phyloP scores from a whole-genome alignment of 2,329 filamentous ascomycete species.

The Xylariomycetidae sp. region DNA sequence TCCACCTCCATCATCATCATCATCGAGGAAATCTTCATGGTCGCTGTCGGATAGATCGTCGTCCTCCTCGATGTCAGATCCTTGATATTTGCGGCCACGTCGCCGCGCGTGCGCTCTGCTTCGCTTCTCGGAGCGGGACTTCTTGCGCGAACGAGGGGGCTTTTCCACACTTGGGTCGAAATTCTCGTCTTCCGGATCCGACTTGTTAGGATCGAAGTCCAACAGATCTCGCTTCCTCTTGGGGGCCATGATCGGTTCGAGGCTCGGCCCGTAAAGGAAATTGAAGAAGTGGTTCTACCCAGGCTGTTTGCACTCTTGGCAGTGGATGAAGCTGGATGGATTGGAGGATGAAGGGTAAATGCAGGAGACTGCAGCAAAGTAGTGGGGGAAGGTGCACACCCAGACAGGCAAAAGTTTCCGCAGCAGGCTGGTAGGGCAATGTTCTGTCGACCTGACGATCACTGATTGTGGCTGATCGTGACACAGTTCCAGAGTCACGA shows the following conservation, averaged over 20 bases:
- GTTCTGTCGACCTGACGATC: too few relatives aligned
- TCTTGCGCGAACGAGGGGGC: conserved; percentile 28
- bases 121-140: conserved; percentile 33
- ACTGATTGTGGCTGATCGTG: too few relatives aligned
- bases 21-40: conserved; percentile 40
- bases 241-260: conserved; percentile 33
- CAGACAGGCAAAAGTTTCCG: too few relatives aligned
- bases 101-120: conserved; percentile 21
- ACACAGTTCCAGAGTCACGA: too few relatives aligned
- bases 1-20: conserved; percentile 32
- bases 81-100: conserved; percentile 39
- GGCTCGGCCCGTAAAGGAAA: too few relatives aligned
- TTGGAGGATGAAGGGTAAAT: too few relatives aligned
- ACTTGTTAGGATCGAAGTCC: conserved; percentile 60
- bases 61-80: conserved; percentile 56
- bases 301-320: too few relatives aligned
- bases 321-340: too few relatives aligned
- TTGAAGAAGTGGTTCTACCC: too few relatives aligned
- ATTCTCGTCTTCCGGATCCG: conserved; percentile 60
- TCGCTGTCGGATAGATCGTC: conserved; percentile 46
- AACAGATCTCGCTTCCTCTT: conserved; percentile 53
- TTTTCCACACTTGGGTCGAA: conserved; percentile 50
- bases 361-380: too few relatives aligned
- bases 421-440: too few relatives aligned
- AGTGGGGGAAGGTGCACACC: too few relatives aligned